Evolutionary conservation across 2,329 filamentous ascomycete genomes (phyloP), one percentile per base, ranked within the genome.

Genomic region (Diaporthe eres): DNA sequence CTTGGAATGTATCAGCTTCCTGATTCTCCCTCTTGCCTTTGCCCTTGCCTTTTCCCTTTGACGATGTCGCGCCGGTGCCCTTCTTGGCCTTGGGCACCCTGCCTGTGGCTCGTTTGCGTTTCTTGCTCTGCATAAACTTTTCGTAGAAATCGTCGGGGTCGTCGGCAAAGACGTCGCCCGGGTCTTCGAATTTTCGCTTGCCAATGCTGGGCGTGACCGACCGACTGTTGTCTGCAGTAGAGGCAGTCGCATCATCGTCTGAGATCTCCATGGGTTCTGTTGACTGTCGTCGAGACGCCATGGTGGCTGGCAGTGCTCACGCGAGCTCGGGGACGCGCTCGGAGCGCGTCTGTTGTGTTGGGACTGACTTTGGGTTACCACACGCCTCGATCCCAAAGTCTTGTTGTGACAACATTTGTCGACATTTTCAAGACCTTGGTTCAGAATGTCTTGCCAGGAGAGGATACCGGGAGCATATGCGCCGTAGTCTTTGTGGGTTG

Each of bases 101-200:
- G 79, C 90, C 90, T 51, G 89, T 89, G 0, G 85, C 81, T 22
- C 70, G 65, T 39, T 80, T 79, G 19, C 60, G 87, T 70, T 91
- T 90, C 80, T 92, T 93, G 82, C 74, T 75, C 42, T 75, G 63
- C 25, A 70, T 44, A 12, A 92, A 92, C n/a, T 88, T 87, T 55
- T 90, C 85, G 77, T 94, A 94, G 10, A 88, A 87, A 31, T 88
- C 87, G 37, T 90, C 89, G 1, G 91, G 91, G 49, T 93, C 90
- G 74, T 92, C 91, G 17, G 74, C 76, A 60, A 75, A 77, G 49
- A 73, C 28, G 28, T 73, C 76, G 31, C 72, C 70, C 17, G 55
- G 28, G 17, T 77, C 76, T 34, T 77, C 57, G 22, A 19, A 60
- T 19, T 75, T 74, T 9, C 63, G 73, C 17, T 74, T 77, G 28